Evolutionary conservation across 2,329 filamentous ascomycete genomes (phyloP).

Genomic region (Cadophora sp.): DNA sequence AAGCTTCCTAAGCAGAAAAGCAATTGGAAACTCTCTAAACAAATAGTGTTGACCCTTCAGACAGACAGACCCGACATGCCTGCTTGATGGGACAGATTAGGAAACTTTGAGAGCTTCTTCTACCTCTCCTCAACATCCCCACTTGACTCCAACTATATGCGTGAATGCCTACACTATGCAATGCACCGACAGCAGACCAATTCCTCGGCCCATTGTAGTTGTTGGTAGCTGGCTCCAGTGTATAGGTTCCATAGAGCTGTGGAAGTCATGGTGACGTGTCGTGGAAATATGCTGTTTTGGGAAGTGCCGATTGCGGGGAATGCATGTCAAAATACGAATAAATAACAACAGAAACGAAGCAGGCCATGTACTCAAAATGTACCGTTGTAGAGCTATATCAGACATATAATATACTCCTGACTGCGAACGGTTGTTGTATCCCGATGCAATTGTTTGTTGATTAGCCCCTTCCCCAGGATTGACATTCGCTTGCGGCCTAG

Average conservation of each 20-base stretch:
- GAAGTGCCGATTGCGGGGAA: background rate
- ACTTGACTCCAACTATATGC: too few relatives aligned
- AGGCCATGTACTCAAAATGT: background rate
- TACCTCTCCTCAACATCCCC: too few relatives aligned
- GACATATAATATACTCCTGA: background rate
- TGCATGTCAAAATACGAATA: background rate
- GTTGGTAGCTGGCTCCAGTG: background rate
- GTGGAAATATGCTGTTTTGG: constrained; percentile 4
- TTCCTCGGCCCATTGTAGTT: background rate
- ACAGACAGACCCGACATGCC: too few relatives aligned
- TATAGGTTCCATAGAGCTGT: background rate
- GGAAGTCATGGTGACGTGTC: constrained; percentile 13
- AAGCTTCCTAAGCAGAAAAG: too few relatives aligned
- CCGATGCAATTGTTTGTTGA: constrained; percentile 12
- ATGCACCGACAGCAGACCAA: too few relatives aligned
- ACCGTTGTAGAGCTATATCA: background rate
- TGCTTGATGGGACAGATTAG: too few relatives aligned
- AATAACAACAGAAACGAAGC: background rate
- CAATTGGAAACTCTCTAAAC: too few relatives aligned
- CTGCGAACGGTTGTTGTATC: background rate
- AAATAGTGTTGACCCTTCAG: too few relatives aligned
- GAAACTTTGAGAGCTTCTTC: too few relatives aligned
- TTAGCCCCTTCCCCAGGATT: constrained; percentile 29
- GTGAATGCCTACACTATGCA: too few relatives aligned
- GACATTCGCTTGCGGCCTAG: constrained; percentile 23